Evolutionary conservation across 1,139 yeast species (phyloP), one percentile per base, ranked within the genome.

Genomic region (Diutina mesorugosa): DNA sequence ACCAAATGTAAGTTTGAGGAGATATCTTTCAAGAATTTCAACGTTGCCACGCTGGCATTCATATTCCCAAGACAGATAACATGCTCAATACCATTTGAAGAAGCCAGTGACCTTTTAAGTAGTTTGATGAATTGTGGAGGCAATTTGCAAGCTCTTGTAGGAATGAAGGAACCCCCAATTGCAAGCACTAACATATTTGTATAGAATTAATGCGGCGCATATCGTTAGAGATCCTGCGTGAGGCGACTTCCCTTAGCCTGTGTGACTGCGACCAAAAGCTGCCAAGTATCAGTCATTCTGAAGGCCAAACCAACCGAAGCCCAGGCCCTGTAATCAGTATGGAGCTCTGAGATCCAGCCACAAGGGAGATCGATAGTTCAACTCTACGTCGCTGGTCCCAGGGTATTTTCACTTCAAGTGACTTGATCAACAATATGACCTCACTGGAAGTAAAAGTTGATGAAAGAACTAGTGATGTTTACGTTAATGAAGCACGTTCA

Each of bases 1-100:
- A 91, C 97, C 32, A 86, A 69, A 59, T 85, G 84, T 61, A 88
- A 80, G 58, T 86, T 86, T 6, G 90, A 80, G 32, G 96, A 84
- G 47, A 93, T 71, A 48, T 80, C 73, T 61, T 83, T 77, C 26
- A 93, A 74, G 64, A 85, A 87, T 59, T 80, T 77, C 57, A 83
- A 67, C 0, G 95, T 86, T 6, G 80, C 79, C 30, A 74, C 73
- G 1, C 90, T 83, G 60, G 81, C 83, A n/a, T 90, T 84, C 56
- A 88, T 79, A 67, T 93, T 93, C 0, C 99, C 99, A 26, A 90
- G 73, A 63, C 96, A 85, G 53, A 90, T 73, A 7, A 91, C 96
- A 66, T 89, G 91, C 18, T 88, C 79, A 57, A 93, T 90, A 68
- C 88, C 90, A 55, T 85, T 89, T 35, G 76, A 76, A 56, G 73